Base-by-base conservation (phyloP, 2,329 filamentous ascomycete species). In the Fusarium fracticaudum region DNA sequence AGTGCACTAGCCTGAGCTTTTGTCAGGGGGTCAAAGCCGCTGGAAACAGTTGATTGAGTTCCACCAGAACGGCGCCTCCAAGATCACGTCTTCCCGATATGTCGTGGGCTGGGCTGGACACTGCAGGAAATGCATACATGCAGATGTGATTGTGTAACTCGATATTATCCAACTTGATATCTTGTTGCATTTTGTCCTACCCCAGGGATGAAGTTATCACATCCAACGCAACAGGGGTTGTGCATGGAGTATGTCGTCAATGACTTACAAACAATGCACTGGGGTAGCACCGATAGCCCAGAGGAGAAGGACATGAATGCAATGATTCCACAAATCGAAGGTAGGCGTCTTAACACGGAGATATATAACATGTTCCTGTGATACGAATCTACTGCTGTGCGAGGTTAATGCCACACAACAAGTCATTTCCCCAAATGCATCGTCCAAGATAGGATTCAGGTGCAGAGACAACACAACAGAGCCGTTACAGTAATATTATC, bases 101-200 rank as follows among this genome's bases (percentile, higher is more conserved):
- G 68, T 59, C 45, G 11, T 26, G 18, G 33, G n/a, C 50, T 38
- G 48, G 48, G 14, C 57, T 53, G 55, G 51, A 62, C 55, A 60
- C 67, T 74, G 68, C 72, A 74, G 59, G 64, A 75, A 72, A 66
- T 57, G 69, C 60, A 31, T 75, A 65, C 68, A 72, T 74, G 72
- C 68, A 75, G 63, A 60, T 61, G 55, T 41, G 41, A 60, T 59
- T 29, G 51, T 59, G 71, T 64, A 69, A 74, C 67, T 74, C 55
- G 48, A 35, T 26, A 41, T 48, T 41, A 37, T 51, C 67, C 50
- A 55, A 51, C 38, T 60, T 33, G 45, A 67, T 35, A 22, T 47
- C 47, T 37, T 57, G 35, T 20, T 65, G 24, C 37, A 18, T 45
- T 22, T 37, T 41, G 64, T 69, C 17, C 17, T 43, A 63, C 64